These are phyloP conservation scores for Arachnopeziza araneosa DNA, from an alignment of 2,329 filamentous ascomycete species.

Conservation along the genomic window DNA sequence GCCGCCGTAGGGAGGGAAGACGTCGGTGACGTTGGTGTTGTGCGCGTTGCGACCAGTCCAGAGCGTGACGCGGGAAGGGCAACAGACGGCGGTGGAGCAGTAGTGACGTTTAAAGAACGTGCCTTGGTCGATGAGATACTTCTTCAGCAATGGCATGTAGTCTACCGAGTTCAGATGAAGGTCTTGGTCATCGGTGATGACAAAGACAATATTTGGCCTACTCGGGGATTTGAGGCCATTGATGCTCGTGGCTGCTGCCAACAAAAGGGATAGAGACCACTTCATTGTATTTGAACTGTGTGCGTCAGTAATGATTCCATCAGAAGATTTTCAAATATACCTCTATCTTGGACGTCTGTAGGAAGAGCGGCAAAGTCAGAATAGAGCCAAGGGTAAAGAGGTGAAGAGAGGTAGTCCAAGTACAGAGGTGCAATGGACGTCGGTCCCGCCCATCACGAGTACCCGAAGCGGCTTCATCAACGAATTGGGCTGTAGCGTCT, in stretches of 20 bases:
- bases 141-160: slow-evolving; percentile 50
- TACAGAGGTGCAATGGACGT: no score
- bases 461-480: no score
- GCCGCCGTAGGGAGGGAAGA: slow-evolving; percentile 46
- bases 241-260: slow-evolving; percentile 11
- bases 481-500: no score
- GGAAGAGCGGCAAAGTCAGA: no score
- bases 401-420: no score
- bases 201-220: slow-evolving; percentile 54
- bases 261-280: slow-evolving; percentile 2
- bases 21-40: slow-evolving; percentile 55
- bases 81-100: slow-evolving; percentile 57
- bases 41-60: slow-evolving; percentile 58
- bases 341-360: no score
- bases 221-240: background rate
- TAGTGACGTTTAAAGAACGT: slow-evolving; percentile 53
- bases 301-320: no score
- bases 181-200: slow-evolving; percentile 62
- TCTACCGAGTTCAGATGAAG: slow-evolving; percentile 52
- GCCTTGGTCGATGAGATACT: slow-evolving; percentile 50
- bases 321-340: no score
- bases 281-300: slow-evolving; percentile 1
- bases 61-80: slow-evolving; percentile 54
- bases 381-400: no score
- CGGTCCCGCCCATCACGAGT: no score